Percentiles rank a stretch among this genome's conserved stretches.
Conservation (phyloP, 2,329 filamentous ascomycete species). For the Aspergillus fumigatus region DNA sequence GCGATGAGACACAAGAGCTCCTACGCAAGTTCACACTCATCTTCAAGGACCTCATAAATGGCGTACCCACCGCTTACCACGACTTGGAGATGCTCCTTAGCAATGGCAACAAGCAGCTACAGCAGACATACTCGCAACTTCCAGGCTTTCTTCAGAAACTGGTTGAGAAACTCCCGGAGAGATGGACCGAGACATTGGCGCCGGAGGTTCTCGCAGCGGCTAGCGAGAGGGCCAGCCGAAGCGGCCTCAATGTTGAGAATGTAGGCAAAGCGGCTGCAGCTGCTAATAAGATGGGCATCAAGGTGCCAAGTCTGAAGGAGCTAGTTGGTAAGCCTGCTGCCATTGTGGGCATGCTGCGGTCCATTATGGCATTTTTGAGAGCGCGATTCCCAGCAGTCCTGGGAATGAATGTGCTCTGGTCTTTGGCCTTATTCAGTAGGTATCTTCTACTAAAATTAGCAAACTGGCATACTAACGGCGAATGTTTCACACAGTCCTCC, state of each 20-base stretch:
- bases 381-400: constrained; percentile 85
- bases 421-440: constrained; percentile 80
- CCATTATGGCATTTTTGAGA: constrained; percentile 86
- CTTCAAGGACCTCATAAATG: constrained; percentile 86
- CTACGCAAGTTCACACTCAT: constrained; percentile 81
- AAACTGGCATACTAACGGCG: background rate
- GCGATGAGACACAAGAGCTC: constrained; percentile 76
- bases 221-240: constrained; percentile 59
- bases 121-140: constrained; percentile 62
- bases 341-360: constrained; percentile 75
- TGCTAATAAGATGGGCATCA: constrained; percentile 62
- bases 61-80: constrained; percentile 86
- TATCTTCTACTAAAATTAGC: constrained; percentile 15
- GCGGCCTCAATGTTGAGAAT: constrained; percentile 56
- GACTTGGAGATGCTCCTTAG: constrained; percentile 71
- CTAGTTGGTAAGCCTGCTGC: constrained; percentile 83
- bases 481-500: constrained; percentile 57
- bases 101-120: constrained; percentile 59
- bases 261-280: constrained; percentile 50
- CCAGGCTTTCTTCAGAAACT: constrained; percentile 79
- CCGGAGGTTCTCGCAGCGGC: constrained; percentile 79
- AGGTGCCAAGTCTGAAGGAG: constrained; percentile 69
- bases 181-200: constrained; percentile 68
- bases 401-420: constrained; percentile 88
- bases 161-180: constrained; percentile 76